Evolutionary conservation across 257 asterid genomes (phyloP).

Genomic region (Nicotiana sylvestris): DNA sequence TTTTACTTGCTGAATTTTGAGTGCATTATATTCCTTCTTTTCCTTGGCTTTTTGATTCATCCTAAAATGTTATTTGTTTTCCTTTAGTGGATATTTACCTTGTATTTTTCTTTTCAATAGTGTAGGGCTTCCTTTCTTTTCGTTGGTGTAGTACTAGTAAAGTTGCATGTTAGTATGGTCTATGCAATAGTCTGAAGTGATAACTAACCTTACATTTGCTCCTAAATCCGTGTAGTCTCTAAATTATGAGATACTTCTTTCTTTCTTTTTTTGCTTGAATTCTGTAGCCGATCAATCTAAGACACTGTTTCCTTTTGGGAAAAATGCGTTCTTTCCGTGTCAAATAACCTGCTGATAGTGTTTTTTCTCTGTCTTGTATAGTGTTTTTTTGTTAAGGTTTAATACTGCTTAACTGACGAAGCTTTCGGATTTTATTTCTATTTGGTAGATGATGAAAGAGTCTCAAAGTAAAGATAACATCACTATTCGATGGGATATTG

Average conservation of each 20-base stretch:
- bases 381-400: neutral
- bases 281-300: neutral
- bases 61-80: neutral
- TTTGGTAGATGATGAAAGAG: constrained; percentile 95
- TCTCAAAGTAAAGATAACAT: constrained; percentile 96
- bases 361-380: neutral
- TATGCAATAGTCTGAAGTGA: neutral
- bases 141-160: neutral
- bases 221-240: neutral
- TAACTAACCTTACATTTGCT: neutral
- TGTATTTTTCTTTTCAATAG: neutral
- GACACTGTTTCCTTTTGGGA: neutral
- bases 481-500: constrained; percentile 93
- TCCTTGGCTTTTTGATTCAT: neutral
- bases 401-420: neutral
- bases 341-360: neutral
- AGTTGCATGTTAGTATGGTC: neutral
- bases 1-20: neutral
- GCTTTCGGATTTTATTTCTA: constrained; percentile 5
- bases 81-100: neutral
- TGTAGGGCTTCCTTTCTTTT: neutral
- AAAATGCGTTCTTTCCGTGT: neutral
- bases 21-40: neutral
- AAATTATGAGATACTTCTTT: neutral
- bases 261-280: neutral